Evolutionary conservation across 1,139 yeast species (phyloP).

Genomic region (Zygosaccharomyces pseudobailii): DNA sequence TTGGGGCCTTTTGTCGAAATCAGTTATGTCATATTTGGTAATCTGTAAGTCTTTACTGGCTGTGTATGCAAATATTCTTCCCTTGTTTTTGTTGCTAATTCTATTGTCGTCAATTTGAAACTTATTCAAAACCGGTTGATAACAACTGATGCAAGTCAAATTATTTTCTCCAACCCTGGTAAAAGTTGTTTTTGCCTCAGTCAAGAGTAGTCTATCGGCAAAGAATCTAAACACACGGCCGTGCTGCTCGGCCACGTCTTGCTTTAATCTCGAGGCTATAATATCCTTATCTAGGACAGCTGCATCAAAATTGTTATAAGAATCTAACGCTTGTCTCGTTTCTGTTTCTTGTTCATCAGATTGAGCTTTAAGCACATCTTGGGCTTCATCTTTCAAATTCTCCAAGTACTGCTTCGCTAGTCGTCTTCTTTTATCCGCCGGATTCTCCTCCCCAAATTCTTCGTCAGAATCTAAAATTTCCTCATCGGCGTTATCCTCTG

Average conservation of each 20-base stretch:
- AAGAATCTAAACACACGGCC: slow-evolving; percentile 74
- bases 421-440: slow-evolving; percentile 91
- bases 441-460: slow-evolving; percentile 69
- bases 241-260: slow-evolving; percentile 84
- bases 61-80: slow-evolving; percentile 56
- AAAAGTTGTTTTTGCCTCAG: slow-evolving; percentile 39
- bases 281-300: slow-evolving; percentile 85
- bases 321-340: slow-evolving; percentile 26
- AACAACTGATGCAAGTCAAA: slow-evolving; percentile 42
- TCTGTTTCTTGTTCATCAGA: slow-evolving; percentile 12
- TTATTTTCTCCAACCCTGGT: slow-evolving; percentile 59
- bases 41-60: slow-evolving; percentile 79
- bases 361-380: slow-evolving; percentile 24
- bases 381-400: slow-evolving; percentile 59
- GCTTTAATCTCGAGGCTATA: slow-evolving; percentile 70
- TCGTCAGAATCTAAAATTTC: slow-evolving; percentile 59
- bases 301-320: slow-evolving; percentile 75
- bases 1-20: slow-evolving; percentile 48
- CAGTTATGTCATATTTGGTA: slow-evolving; percentile 69
- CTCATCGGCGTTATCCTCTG: slow-evolving; percentile 35
- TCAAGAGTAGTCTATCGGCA: slow-evolving; percentile 48
- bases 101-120: slow-evolving; percentile 22
- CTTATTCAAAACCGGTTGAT: slow-evolving; percentile 34
- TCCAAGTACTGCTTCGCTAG: slow-evolving; percentile 90
- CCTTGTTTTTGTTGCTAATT: slow-evolving; percentile 21